Conservation (phyloP, 2,329 filamentous ascomycete genomes). For the Clarireedia homoeocarpa region DNA sequence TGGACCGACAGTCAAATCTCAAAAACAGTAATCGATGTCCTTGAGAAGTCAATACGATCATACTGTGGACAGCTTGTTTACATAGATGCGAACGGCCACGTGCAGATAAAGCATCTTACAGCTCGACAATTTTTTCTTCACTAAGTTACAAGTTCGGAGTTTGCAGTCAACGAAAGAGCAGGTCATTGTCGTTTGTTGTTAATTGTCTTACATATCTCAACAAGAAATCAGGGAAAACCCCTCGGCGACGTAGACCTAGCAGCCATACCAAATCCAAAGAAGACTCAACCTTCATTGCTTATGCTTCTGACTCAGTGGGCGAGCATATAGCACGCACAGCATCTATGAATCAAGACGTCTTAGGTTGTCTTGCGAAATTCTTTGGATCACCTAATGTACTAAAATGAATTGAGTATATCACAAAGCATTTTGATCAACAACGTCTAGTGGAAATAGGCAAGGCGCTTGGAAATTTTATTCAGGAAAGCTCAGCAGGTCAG, state of each 20-base stretch:
- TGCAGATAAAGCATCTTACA: slow-evolving; percentile 26
- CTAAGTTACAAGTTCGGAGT: slow-evolving; percentile 17
- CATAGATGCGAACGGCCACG: slow-evolving; percentile 17
- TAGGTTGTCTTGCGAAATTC: slow-evolving; percentile 20
- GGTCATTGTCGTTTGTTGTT: slow-evolving; percentile 24
- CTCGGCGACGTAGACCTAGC: not conserved
- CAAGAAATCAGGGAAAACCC: slow-evolving; percentile 11
- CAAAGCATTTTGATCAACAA: slow-evolving; percentile 16
- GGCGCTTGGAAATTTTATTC: slow-evolving; percentile 21
- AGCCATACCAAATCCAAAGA: not conserved
- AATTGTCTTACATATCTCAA: slow-evolving; percentile 21
- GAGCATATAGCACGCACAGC: slow-evolving; percentile 20
- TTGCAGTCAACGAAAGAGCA: slow-evolving; percentile 18
- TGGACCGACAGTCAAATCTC: slow-evolving; percentile 19
- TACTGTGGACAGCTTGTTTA: slow-evolving; percentile 28
- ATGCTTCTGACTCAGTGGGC: slow-evolving; percentile 23
- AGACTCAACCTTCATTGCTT: slow-evolving; percentile 13
- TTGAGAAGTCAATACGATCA: slow-evolving; percentile 20
- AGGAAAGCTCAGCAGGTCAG: slow-evolving; percentile 17
- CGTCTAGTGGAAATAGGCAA: slow-evolving; percentile 17
- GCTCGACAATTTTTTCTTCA: slow-evolving; percentile 26
- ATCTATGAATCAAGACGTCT: slow-evolving; percentile 14
- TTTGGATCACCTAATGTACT: slow-evolving; percentile 21
- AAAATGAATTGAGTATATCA: slow-evolving; percentile 27
- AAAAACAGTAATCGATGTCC: slow-evolving; percentile 19